These are phyloP conservation scores for Saturnispora besseyi DNA, from an alignment of 805 yeast species.

Conservation along the genomic window DNA sequence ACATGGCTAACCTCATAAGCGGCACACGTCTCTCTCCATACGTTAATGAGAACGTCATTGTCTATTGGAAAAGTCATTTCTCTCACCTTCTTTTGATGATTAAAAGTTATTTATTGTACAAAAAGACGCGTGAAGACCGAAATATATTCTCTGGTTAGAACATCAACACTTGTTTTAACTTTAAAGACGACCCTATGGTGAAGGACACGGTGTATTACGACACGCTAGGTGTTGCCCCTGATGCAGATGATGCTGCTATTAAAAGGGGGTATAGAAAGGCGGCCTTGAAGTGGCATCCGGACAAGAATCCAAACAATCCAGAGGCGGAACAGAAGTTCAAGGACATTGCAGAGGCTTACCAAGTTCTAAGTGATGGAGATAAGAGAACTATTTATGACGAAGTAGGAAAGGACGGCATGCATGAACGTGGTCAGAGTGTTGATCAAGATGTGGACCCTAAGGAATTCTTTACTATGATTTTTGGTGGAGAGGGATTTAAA, in stretches of 20 bases:
- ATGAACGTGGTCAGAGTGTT: slow-evolving; percentile 42
- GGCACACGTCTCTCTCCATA: slow-evolving; percentile 3
- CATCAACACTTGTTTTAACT: not conserved
- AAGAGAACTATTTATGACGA: slow-evolving; percentile 64
- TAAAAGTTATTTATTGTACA: not conserved
- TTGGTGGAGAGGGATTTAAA: slow-evolving; percentile 86
- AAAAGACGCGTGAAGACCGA: not conserved
- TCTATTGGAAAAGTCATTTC: slow-evolving; percentile 15
- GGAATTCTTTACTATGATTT: slow-evolving; percentile 60
- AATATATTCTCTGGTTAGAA: not conserved
- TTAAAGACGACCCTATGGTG: slow-evolving; percentile 41
- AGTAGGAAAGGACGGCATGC: slow-evolving; percentile 55
- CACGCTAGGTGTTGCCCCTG: slow-evolving; percentile 44
- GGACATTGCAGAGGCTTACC: slow-evolving; percentile 61
- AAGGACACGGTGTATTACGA: slow-evolving; percentile 71
- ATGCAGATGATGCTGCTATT: slow-evolving; percentile 58
- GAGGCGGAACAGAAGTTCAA: slow-evolving; percentile 66
- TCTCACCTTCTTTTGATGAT: not conserved
- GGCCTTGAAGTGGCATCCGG: slow-evolving; percentile 73
- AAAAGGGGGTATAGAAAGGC: slow-evolving; percentile 74
- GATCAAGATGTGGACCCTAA: slow-evolving; percentile 59
- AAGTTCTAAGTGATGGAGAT: slow-evolving; percentile 58
- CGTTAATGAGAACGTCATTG: slow-evolving; percentile 12
- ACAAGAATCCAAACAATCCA: slow-evolving; percentile 70
- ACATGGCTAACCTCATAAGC: not conserved